Evolutionary conservation across 768 basidiomycete species (phyloP).

Genomic region (Pisolithus orientalis): DNA sequence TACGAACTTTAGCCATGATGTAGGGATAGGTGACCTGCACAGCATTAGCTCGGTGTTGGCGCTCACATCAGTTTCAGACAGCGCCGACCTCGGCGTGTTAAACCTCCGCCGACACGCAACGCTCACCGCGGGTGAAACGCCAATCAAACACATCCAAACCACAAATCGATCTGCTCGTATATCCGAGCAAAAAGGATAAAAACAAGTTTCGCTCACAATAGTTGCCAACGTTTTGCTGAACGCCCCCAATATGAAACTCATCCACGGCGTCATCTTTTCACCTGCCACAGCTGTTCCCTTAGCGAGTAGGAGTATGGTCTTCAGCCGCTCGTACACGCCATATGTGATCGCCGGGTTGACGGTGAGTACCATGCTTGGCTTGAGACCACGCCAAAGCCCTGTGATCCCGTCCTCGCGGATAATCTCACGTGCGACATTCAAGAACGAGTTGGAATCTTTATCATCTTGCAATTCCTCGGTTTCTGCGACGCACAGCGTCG

Average conservation of each 20-base stretch:
- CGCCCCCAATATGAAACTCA: constrained; percentile 84
- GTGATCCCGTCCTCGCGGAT: constrained; percentile 81
- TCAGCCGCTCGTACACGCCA: constrained; percentile 89
- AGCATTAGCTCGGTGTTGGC: background rate
- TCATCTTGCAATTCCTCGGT: constrained; percentile 17
- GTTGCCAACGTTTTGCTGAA: constrained; percentile 94
- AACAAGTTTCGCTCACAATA: constrained; percentile 50
- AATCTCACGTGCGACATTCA: constrained; percentile 78
- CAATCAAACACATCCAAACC: background rate
- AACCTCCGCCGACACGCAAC: background rate
- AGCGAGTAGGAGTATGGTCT: constrained; percentile 60
- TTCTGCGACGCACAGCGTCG: background rate
- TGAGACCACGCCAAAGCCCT: constrained; percentile 90
- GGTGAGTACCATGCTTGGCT: constrained; percentile 90
- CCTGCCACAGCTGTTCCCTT: constrained; percentile 36
- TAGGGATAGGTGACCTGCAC: constrained; percentile 87
- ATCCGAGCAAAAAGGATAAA: background rate
- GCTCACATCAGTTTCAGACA: background rate
- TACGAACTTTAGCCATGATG: constrained; percentile 94
- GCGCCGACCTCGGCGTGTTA: background rate
- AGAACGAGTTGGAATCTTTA: constrained; percentile 55
- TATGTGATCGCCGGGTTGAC: constrained; percentile 98
- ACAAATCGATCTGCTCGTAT: background rate
- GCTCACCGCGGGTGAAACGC: background rate
- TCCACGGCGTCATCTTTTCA: constrained; percentile 67